These are phyloP conservation scores for Maudiozyma bulderi DNA, from an alignment of 805 yeast species.

Conservation along the genomic window DNA sequence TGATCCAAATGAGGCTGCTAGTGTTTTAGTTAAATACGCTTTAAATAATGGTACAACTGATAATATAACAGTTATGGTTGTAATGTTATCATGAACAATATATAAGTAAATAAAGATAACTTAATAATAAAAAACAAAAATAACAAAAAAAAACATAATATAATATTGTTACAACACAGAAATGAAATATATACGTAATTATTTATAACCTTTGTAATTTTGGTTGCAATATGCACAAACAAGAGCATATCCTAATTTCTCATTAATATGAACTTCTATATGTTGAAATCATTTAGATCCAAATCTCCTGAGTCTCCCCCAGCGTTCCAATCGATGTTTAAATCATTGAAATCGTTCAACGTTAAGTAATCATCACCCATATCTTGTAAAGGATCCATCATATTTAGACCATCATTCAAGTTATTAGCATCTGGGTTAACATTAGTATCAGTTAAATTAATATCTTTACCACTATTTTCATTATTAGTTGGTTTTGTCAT, in stretches of 20 bases:
- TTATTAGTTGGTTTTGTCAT: neutral
- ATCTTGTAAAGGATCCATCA: constrained; percentile 9
- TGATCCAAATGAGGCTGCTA: constrained; percentile 61
- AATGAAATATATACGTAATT: neutral
- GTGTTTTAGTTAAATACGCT: constrained; percentile 60
- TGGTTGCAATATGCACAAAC: neutral
- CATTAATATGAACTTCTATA: neutral
- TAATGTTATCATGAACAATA: constrained; percentile 28
- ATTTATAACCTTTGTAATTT: neutral
- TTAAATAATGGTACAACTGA: constrained; percentile 75
- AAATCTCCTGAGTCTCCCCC: constrained; percentile 23
- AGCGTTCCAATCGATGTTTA: constrained; percentile 28
- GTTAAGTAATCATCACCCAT: constrained; percentile 27
- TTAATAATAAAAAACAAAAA: neutral
- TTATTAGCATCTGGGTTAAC: neutral
- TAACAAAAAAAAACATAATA: neutral
- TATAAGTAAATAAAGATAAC: neutral
- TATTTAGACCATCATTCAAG: neutral
- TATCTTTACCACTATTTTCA: neutral
- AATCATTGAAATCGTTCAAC: constrained; percentile 28
- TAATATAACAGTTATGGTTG: constrained; percentile 89
- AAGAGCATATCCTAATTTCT: neutral
- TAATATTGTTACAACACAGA: neutral
- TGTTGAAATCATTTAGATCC: constrained; percentile 22
- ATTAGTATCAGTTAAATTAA: neutral